These are phyloP conservation scores for Niebla homalea DNA, from an alignment of 495 filamentous ascomycete species.

Conservation along the genomic window DNA sequence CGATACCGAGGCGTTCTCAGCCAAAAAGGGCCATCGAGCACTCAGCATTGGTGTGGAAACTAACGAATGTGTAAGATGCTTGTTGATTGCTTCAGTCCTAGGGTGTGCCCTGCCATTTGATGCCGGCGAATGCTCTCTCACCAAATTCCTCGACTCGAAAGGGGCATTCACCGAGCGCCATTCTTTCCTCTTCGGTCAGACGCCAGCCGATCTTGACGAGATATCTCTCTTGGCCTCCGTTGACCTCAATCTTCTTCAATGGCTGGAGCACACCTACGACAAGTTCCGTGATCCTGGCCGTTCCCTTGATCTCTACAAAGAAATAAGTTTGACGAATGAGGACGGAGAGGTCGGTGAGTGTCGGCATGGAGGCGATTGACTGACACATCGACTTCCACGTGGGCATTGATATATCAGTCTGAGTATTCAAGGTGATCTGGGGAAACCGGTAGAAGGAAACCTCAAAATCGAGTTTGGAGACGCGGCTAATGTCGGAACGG, in stretches of 20 bases:
- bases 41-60: no score
- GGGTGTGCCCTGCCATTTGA: no score
- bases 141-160: neutral
- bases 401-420: neutral
- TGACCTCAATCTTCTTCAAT: neutral
- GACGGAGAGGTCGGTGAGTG: neutral
- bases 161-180: neutral
- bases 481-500: neutral
- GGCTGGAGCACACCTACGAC: slow-evolving; percentile 1
- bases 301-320: neutral
- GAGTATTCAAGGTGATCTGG: slow-evolving; percentile 1
- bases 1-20: no score
- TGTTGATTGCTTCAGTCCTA: no score
- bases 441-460: neutral
- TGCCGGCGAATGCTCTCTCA: neutral
- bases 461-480: neutral
- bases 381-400: slow-evolving; percentile 5
- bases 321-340: neutral
- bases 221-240: neutral
- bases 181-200: neutral
- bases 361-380: neutral
- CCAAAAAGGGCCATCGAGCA: no score
- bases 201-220: neutral
- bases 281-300: neutral
- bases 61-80: no score